Conservation (phyloP, 2,329 filamentous ascomycete genomes). For the Xylariales sp. region DNA sequence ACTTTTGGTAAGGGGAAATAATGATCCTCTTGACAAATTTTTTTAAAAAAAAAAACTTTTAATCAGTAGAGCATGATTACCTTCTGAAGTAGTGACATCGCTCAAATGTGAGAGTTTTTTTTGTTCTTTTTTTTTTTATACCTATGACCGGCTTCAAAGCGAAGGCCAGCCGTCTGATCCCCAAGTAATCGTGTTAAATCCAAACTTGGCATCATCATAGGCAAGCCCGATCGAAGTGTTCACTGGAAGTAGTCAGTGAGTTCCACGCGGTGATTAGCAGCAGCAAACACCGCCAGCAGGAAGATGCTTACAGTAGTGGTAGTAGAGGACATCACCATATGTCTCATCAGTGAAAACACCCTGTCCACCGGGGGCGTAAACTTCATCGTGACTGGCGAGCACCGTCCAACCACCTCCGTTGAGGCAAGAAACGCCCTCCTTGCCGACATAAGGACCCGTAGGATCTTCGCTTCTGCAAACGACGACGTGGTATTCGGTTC, state of each 20-base stretch:
- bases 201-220: constrained; percentile 40
- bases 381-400: constrained; percentile 49
- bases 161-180: constrained; percentile 40
- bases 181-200: constrained; percentile 39
- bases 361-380: constrained; percentile 61
- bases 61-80: too few species aligned
- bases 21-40: too few species aligned
- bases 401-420: constrained; percentile 54
- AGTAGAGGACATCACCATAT: constrained; percentile 53
- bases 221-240: constrained; percentile 48
- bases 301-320: constrained; percentile 49
- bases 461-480: constrained; percentile 53
- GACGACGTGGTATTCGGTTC: constrained; percentile 62
- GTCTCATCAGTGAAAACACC: constrained; percentile 48
- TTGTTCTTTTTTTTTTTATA: too few species aligned
- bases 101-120: too few species aligned
- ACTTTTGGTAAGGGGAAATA: too few species aligned
- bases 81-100: too few species aligned
- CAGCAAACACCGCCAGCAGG: too few species aligned
- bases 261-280: too few species aligned
- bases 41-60: too few species aligned
- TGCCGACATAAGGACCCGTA: constrained; percentile 53
- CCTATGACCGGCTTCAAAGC: too few species aligned
- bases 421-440: constrained; percentile 46
- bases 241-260: too few species aligned